phyloP scores from a whole-genome alignment of 2,329 filamentous ascomycete genomes.

The Plectosphaerella cucumerina region DNA sequence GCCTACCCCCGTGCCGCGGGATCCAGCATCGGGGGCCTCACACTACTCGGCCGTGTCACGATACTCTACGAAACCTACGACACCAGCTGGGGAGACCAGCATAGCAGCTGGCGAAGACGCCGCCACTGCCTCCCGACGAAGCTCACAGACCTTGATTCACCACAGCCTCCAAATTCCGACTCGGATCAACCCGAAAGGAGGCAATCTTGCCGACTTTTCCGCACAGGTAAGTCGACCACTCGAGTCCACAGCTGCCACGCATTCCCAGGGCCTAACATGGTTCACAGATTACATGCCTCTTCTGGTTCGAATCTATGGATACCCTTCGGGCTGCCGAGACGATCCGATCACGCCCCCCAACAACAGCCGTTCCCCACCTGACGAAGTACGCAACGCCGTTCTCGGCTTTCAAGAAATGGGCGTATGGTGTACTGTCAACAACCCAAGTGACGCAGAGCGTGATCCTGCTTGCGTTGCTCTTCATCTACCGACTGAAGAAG shows the following conservation, averaged over 20 bases:
- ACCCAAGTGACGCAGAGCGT: constrained; percentile 97
- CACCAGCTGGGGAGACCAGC: constrained; percentile 27
- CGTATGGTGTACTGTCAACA: constrained; percentile 82
- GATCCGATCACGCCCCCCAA: constrained; percentile 36
- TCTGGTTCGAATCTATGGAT: constrained; percentile 93
- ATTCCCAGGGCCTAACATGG: background rate
- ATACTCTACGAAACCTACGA: constrained; percentile 30
- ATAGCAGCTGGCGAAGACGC: constrained; percentile 22
- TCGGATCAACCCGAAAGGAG: constrained; percentile 71
- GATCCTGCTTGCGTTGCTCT: constrained; percentile 81
- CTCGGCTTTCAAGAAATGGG: constrained; percentile 87
- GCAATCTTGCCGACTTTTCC: constrained; percentile 77
- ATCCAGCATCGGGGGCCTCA: constrained; percentile 10
- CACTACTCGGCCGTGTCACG: constrained; percentile 20
- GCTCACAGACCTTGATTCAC: constrained; percentile 43
- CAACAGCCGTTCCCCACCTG: constrained; percentile 46
- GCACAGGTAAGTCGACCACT: constrained; percentile 58
- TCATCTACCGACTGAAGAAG: constrained; percentile 90
- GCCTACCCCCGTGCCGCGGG: constrained; percentile 11
- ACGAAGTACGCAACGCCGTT: constrained; percentile 71
- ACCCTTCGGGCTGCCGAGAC: constrained; percentile 72
- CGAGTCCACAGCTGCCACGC: background rate
- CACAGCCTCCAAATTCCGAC: constrained; percentile 68
- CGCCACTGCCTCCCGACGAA: constrained; percentile 27
- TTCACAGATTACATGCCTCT: constrained; percentile 82